Conservation (phyloP, 2,329 filamentous ascomycete species). For the Trichoderma simmonsii region DNA sequence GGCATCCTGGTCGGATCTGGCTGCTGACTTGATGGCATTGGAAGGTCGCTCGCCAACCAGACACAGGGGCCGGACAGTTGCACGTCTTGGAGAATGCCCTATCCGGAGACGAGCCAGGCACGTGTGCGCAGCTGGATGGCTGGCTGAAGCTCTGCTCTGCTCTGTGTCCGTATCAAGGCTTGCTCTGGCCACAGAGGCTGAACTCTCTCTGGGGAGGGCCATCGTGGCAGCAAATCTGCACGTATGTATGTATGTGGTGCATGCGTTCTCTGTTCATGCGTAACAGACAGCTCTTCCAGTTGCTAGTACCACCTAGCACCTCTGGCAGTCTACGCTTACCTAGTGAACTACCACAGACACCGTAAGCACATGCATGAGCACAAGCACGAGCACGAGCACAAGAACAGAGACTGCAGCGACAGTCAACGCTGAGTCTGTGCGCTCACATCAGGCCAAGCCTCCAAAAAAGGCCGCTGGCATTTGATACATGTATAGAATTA, state of each 20-base stretch:
- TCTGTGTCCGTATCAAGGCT: not conserved
- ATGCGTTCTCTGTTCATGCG: not conserved
- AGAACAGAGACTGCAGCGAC: not conserved
- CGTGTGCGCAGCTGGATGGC: not conserved
- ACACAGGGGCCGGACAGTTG: not conserved
- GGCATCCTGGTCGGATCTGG: not conserved
- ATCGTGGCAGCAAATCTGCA: not conserved
- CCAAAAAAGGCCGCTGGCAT: not conserved
- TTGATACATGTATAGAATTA: not conserved
- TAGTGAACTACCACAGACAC: not conserved
- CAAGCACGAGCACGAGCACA: not conserved
- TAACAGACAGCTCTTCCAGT: not conserved
- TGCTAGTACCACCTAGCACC: not conserved
- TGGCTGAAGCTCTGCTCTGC: not conserved
- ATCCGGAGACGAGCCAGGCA: not conserved
- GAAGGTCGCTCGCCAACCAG: not conserved
- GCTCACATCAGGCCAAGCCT: not conserved
- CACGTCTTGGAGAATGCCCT: not conserved
- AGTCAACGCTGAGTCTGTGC: not conserved
- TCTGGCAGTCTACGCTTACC: not conserved
- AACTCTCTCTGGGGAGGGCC: not conserved
- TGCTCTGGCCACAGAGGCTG: not conserved
- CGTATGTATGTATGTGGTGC: constrained; percentile 13
- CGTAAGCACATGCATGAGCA: not conserved
- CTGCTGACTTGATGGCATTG: not conserved